A percentile compares a stretch with the other conserved stretches of the same genome.
These are phyloP conservation scores for Silybum marianum DNA, from an alignment of 129 eudicot genomes.

Conservation along the genomic window DNA sequence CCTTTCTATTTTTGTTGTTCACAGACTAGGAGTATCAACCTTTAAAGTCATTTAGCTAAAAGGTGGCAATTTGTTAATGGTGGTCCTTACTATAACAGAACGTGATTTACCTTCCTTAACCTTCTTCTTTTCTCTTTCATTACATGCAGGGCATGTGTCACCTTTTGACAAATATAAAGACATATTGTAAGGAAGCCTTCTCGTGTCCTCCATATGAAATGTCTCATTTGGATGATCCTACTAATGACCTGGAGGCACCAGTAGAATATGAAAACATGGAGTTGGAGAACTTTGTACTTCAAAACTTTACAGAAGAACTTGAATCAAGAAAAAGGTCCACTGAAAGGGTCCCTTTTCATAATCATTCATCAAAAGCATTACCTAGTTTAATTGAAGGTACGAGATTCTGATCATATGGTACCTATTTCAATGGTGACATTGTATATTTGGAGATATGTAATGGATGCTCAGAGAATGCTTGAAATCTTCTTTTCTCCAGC, in stretches of 20 bases:
- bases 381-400: conserved; percentile 69
- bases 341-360: conserved; percentile 64
- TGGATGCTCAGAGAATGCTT: background rate
- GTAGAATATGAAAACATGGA: conserved; percentile 82
- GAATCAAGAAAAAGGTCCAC: conserved; percentile 62
- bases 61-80: background rate
- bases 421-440: background rate
- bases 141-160: conserved; percentile 73
- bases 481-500: background rate
- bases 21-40: background rate
- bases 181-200: conserved; percentile 66
- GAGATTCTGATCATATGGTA: background rate
- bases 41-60: background rate
- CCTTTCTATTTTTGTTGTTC: background rate
- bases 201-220: conserved; percentile 49
- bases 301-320: conserved; percentile 59
- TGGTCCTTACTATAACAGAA: background rate
- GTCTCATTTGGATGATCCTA: conserved; percentile 62
- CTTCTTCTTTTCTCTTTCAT: background rate
- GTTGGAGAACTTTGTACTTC: conserved; percentile 64
- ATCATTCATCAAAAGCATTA: conserved; percentile 69
- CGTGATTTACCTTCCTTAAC: background rate
- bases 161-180: conserved; percentile 67
- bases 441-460: background rate
- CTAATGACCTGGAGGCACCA: conserved; percentile 50